Evolutionary conservation across 805 yeast species (phyloP), one percentile per base, ranked within the genome.

Genomic region (Priceomyces castillae): DNA sequence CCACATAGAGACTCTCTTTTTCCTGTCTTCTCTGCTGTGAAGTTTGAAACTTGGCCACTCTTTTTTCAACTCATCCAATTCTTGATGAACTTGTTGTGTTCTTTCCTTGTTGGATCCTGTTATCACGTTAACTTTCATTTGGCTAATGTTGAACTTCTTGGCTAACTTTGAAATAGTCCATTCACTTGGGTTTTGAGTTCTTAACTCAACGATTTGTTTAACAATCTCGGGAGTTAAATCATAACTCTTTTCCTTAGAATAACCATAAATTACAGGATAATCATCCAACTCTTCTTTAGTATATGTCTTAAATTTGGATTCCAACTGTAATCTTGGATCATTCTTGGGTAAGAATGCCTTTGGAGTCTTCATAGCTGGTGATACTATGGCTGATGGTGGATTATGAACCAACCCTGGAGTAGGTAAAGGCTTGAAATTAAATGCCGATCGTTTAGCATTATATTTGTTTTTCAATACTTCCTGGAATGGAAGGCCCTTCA

Each of bases 131-230:
- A 62, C 59, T 38, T 59, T 61, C 36, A 52, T 50, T 33, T 58
- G 54, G 5, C 81, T 78, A 30, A 86, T 74, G 25, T 71, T 64
- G 58, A 73, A 88, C 61, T 80, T 71, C 48, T 71, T 64, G 10
- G 90, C 88, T 42, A 87, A 70, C 11, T 71, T 74, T 43, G 76
- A 73, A 49, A 84, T 74, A 12, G 89, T 81, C 80, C 87, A 81
- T 37, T 64, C 69, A 22, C 65, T 67, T 1, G 94, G 92, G 53
- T 86, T 78, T 31, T 65, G 58, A 11, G 52, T 46, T 56, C 95
- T 77, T 50, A 85, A 67, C 34, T 65, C 54, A 49, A 69, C 69
- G 44, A 87, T 84, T 61, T 84, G 81, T 25, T 61, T 62, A 10
- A 81, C 78, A 22, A 81, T 78, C 25, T 71, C 76, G 9, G 80